Evolutionary conservation across 805 yeast species (phyloP), one percentile per base, ranked within the genome.

Genomic region (Danielia oregonensis): DNA sequence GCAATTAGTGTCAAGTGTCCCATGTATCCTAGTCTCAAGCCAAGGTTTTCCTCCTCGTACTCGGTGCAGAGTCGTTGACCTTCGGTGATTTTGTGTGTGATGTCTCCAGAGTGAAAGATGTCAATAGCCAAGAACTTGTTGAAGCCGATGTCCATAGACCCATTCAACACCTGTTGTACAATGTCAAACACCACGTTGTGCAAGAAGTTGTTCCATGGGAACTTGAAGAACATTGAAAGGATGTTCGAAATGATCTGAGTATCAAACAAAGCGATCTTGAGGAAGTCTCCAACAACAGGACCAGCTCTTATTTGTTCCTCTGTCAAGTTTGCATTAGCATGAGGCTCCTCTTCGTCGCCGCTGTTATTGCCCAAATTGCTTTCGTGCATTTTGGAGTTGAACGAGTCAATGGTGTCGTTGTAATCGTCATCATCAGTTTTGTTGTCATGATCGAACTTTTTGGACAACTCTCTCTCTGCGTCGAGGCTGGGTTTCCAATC

Each of bases 101-200:
- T 63, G 37, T 65, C 61, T 2, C 70, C 72, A 15, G 54, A 48
- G 27, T 61, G 81, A 56, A 85, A 79, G 34, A 85, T 61, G 48
- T 86, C 91, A 33, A 63, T 63, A 15, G 72, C 70, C 40, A 68
- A 50, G 33, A 61, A 67, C 47, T 65, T 65, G 49, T 68, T 68
- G 53, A 65, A 67, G n/a, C 72, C 72, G 52, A 68, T 66, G 32
- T 66, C 72, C 72, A 68, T 68, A 6, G 69, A 63, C 6, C 74
- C 74, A 46, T 68, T 67, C 38, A 68, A 52, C 2, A 68, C 70
- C 49, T 68, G 74, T 41, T 68, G 74, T 17, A 68, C 72, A 30
- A 68, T 64, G 42, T 68, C 74, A 45, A 68, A 68, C 8, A 68
- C 72, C 12, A 68, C 74, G 36, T 68, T 68, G 51, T 68, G 74